Evolutionary conservation across 225 moss, liverwort and hornwort species (phyloP).

Genomic region (Antitrichia curtipendula): DNA sequence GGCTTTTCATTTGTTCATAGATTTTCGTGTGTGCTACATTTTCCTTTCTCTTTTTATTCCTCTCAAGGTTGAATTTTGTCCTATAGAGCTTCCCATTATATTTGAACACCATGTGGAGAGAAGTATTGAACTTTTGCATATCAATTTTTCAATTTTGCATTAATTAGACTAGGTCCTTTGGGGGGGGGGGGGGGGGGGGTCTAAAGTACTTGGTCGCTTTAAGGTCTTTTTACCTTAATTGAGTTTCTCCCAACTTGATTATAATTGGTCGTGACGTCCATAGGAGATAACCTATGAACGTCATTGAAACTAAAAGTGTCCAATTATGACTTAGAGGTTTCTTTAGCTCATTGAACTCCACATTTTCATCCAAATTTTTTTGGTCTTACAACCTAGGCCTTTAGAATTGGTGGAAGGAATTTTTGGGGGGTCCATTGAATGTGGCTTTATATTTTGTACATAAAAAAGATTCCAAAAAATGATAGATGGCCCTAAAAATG

Average conservation of each 20-base stretch:
- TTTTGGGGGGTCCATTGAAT: not conserved
- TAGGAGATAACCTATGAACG: rapidly evolving
- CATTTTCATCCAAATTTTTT: no score
- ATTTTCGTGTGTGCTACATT: not conserved
- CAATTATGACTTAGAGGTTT: not conserved
- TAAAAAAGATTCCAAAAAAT: rapidly evolving
- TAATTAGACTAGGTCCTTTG: no score
- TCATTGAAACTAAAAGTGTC: not conserved
- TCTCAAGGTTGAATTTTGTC: not conserved
- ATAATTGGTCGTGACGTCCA: rapidly evolving
- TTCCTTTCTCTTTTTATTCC: not conserved
- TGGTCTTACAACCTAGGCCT: rapidly evolving
- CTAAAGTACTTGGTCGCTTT: no score
- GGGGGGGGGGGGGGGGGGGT: rapidly evolving
- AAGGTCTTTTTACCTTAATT: not conserved
- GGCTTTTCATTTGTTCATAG: not conserved
- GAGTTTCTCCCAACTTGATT: not conserved
- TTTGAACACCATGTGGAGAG: rapidly evolving
- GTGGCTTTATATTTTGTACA: rapidly evolving
- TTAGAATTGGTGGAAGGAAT: not conserved
- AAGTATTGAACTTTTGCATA: not conserved
- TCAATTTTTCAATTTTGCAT: not conserved
- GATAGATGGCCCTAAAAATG: rapidly evolving
- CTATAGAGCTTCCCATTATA: rapidly evolving
- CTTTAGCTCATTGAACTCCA: rapidly evolving